A percentile compares a stretch with the other conserved stretches of the same genome.
These are phyloP conservation scores for Yamadazyma takamatsuzukensis DNA, from an alignment of 805 yeast genomes.

Conservation along the genomic window DNA sequence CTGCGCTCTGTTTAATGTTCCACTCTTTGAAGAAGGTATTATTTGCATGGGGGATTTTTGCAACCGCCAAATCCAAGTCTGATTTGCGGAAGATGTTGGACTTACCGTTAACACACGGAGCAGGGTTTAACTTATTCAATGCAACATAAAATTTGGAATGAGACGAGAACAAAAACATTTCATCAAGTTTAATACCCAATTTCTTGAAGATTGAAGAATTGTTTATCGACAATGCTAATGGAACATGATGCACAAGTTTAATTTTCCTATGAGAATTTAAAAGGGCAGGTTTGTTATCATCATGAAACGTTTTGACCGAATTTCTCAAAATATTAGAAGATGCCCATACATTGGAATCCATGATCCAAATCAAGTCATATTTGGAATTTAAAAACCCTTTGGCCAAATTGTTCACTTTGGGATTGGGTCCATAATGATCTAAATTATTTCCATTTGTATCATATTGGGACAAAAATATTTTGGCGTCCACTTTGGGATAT, in stretches of 20 bases:
- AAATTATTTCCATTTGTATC: constrained; percentile 11
- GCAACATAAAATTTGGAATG: constrained; percentile 84
- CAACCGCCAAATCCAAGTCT: constrained; percentile 58
- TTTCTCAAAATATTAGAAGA: constrained; percentile 59
- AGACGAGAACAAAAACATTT: constrained; percentile 77
- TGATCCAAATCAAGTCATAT: constrained; percentile 75
- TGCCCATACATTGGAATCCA: constrained; percentile 85
- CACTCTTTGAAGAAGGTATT: constrained; percentile 30
- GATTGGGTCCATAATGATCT: constrained; percentile 74
- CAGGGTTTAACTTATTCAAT: constrained; percentile 67
- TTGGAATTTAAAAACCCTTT: constrained; percentile 70
- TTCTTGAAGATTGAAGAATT: constrained; percentile 12
- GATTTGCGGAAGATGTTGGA: constrained; percentile 73
- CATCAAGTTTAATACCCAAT: constrained; percentile 70
- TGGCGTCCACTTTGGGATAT: constrained; percentile 57
- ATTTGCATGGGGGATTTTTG: constrained; percentile 21
- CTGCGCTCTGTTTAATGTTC: constrained; percentile 28
- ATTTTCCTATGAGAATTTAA: constrained; percentile 49
- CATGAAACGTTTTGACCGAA: constrained; percentile 51
- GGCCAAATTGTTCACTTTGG: constrained; percentile 83
- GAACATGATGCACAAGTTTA: constrained; percentile 77
- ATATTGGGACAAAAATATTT: constrained; percentile 49
- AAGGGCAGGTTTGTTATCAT: constrained; percentile 54
- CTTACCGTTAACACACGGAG: constrained; percentile 91
- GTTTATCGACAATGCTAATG: constrained; percentile 51